Conservation (phyloP, 2,329 filamentous ascomycete genomes). For the Lecanosticta acicola region DNA sequence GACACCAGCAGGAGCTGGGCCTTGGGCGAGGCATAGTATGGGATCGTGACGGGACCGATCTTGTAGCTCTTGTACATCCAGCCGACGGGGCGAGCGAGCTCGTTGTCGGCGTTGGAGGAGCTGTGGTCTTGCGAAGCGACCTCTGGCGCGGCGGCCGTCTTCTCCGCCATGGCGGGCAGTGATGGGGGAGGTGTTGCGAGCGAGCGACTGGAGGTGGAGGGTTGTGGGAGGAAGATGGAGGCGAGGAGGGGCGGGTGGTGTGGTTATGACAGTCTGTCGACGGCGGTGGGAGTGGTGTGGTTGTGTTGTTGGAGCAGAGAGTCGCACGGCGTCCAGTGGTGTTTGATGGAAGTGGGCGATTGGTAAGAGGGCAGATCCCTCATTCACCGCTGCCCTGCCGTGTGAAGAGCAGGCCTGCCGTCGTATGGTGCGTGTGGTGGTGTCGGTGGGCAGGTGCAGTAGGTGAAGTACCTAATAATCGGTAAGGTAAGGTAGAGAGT, state of each 20-base stretch:
- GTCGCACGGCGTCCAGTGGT: no score
- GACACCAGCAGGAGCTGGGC: slow-evolving; percentile 46
- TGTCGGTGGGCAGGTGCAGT: no score
- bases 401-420: no score
- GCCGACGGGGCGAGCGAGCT: slow-evolving; percentile 31
- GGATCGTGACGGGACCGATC: slow-evolving; percentile 39
- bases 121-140: slow-evolving; percentile 10
- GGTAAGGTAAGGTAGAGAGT: no score
- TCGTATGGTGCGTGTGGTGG: no score
- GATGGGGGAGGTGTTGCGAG: neutral
- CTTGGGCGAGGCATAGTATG: slow-evolving; percentile 47
- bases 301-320: no score
- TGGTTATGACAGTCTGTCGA: neutral
- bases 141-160: slow-evolving; percentile 13
- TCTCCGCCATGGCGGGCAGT: slow-evolving; percentile 4
- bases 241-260: neutral
- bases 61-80: slow-evolving; percentile 45
- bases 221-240: neutral
- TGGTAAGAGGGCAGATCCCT: no score
- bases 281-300: no score
- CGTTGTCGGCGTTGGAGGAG: slow-evolving; percentile 6
- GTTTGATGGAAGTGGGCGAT: no score
- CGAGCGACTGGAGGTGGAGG: neutral
- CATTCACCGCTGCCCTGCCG: no score
- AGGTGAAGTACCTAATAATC: no score